Base-by-base conservation (phyloP, 2,329 filamentous ascomycete species). In the Fusarium lyarnte region DNA sequence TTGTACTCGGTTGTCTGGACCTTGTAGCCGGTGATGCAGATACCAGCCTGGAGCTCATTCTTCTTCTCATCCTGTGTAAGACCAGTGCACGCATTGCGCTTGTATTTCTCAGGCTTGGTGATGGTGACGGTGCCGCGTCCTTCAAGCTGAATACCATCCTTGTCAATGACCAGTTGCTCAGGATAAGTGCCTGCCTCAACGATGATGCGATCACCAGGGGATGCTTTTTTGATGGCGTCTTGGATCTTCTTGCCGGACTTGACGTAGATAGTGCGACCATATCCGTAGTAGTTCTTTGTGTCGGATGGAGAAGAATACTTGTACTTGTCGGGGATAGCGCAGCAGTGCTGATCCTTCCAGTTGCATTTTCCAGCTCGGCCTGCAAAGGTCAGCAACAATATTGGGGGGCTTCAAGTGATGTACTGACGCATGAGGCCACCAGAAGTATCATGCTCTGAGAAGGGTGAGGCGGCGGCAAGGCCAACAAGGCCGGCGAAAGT, bases 121-220 rank as follows among this genome's bases (percentile, higher is more conserved):
- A 83, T 65, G 16, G 6, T 29, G 12, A 72, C 76, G 8, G 76
- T 77, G 17, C 74, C 74, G 6, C 77, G 68, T 11, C 74, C 81
- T 54, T 80, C 62, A 3, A 82, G 77, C 16, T 76, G 52, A n/a
- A 83, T 80, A 2, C 76, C 78, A 25, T 80, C 72, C 53, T 74
- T 82, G 23, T 74, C 68, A 62, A 83, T 82, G 8, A 74, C 77
- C 14, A 83, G 62, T 41, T 83, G 80, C 64, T 83, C 82, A 0
- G 46, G 13, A 42, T 83, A 83, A 1, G 63, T 78, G 8, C 81
- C 82, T 4, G 74, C 59, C 14, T 73, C 76, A 17, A 83, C 80
- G 5, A 79, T 58, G 46, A 83, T 82, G 6, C 68, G 66, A 35
- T 79, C 78, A 8, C 81, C 80, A 1, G 66, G 66, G 2, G 47